Base-by-base conservation (phyloP, 345 rosid species). In the Populus euphratica region DNA sequence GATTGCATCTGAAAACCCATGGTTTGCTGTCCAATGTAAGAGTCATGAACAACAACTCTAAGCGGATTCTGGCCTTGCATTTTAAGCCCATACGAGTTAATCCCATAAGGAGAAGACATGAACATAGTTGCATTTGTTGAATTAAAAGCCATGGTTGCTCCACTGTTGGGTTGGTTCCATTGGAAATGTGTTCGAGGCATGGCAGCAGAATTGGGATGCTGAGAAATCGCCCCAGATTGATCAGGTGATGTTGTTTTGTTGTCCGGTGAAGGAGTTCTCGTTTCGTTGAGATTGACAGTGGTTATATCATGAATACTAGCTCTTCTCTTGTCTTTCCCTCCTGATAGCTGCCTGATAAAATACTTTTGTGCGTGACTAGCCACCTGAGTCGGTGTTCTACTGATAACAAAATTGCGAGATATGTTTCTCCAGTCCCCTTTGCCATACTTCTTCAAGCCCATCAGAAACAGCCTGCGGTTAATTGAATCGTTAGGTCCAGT, bases 241-340 rank as follows among this genome's bases (percentile, higher is more conserved):
- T 86, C 89, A 5, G 90, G 90, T 4, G 90, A 86, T 64, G 82
- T 44, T 13, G 62, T 67, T 73, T 82, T 83, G 52, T 73, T 73
- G 31, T 89, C 92, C 0, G 91, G 94, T 0, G 90, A 89, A 65
- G 88, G 81, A 43, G 88, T 86, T 75, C 89, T 85, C 0, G 74
- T 44, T 52, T 90, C 97, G 4, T 85, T 68, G 29, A 81, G 72
- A 35, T 81, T 81, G 17, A 81, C 84, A 2, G 78, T 81, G 13
- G 84, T 81, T 69, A 81, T 81, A 43, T 81, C 84, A 50, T 81
- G 84, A 69, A 81, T 81, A 47, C 84, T 81, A 3, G 84, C 78
- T 77, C 84, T 73, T 59, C 84, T 81, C 68, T 77, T 77, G 21
- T 81, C 84, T 73, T 81, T 81, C 39, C 78, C 78, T 39, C 81